Percentiles rank a stretch among this genome's conserved stretches.
Conservation (phyloP, 1,139 yeast species). For the Yamadazyma atmosphaerica region DNA sequence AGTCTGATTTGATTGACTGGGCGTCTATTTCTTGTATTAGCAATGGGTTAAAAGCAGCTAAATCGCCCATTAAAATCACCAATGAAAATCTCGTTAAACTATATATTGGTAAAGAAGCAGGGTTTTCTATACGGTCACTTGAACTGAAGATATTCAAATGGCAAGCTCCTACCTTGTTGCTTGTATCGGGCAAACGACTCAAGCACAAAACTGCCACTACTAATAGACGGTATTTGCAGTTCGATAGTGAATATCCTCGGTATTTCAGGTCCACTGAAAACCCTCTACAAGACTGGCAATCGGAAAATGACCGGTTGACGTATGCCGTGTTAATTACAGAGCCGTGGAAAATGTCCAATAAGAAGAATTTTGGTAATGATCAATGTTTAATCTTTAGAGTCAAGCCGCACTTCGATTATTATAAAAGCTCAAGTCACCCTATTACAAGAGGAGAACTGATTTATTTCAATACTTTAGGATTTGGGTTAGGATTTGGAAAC, state of each 20-base stretch:
- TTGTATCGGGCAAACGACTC: constrained; percentile 66
- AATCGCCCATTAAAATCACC: constrained; percentile 23
- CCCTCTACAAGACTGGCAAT: constrained; percentile 32
- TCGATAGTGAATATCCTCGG: constrained; percentile 54
- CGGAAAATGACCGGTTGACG: constrained; percentile 41
- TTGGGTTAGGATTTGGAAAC: constrained; percentile 83
- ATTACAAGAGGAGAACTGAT: constrained; percentile 39
- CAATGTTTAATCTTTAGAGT: constrained; percentile 59
- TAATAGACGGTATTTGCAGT: constrained; percentile 52
- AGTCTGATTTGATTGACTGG: constrained; percentile 41
- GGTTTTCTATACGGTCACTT: constrained; percentile 84
- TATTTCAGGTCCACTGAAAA: constrained; percentile 37
- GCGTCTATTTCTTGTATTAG: constrained; percentile 45
- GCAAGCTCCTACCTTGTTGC: constrained; percentile 79
- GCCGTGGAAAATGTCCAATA: constrained; percentile 80
- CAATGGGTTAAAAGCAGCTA: constrained; percentile 24
- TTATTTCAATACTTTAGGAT: constrained; percentile 67
- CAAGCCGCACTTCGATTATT: constrained; percentile 64
- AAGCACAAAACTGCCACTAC: constrained; percentile 36
- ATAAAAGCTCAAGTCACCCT: constrained; percentile 34
- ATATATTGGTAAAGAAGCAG: constrained; percentile 72
- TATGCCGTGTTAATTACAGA: constrained; percentile 63
- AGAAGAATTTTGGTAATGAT: constrained; percentile 67
- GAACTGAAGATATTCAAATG: constrained; percentile 86
- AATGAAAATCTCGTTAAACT: constrained; percentile 55